Percentiles rank a stretch among this genome's conserved stretches.
Conservation (phyloP, 1,139 yeast genomes). For the Magnusiomyces tetraspermus region DNA sequence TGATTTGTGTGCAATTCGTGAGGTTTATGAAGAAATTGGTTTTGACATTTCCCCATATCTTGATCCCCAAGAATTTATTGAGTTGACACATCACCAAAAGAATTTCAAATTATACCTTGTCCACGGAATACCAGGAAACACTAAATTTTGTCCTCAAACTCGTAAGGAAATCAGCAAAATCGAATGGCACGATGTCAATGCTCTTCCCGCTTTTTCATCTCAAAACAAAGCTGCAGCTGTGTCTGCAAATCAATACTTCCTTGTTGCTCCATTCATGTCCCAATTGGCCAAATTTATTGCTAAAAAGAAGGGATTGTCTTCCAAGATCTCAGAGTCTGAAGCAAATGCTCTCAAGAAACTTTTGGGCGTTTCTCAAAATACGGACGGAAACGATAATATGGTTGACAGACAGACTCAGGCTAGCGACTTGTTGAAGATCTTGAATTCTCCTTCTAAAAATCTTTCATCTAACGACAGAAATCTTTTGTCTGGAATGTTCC, state of each 20-base stretch:
- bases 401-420: conserved; percentile 20
- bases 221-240: conserved; percentile 14
- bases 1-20: conserved; percentile 87
- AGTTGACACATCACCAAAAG: conserved; percentile 73
- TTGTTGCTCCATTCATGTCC: conserved; percentile 35
- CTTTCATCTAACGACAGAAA: not conserved
- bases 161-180: conserved; percentile 73
- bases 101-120: conserved; percentile 77
- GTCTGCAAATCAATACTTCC: conserved; percentile 24
- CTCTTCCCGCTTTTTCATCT: conserved; percentile 34
- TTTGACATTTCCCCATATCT: conserved; percentile 65
- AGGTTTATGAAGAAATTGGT: conserved; percentile 92
- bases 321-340: conserved; percentile 27
- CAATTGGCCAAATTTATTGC: conserved; percentile 28
- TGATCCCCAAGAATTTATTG: conserved; percentile 63
- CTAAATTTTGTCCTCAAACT: conserved; percentile 65
- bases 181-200: conserved; percentile 51
- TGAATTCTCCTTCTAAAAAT: conserved; percentile 15
- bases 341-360: conserved; percentile 29
- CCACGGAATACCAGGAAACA: conserved; percentile 69
- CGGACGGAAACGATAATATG: conserved; percentile 10
- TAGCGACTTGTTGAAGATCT: conserved; percentile 20
- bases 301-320: conserved; percentile 26
- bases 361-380: conserved; percentile 23
- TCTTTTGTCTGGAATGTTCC: not conserved